Percentiles rank a stretch among this genome's conserved stretches.
Evolutionary conservation across 129 eudicot genomes (phyloP).

Genomic region (Flaveria ramosissima): DNA sequence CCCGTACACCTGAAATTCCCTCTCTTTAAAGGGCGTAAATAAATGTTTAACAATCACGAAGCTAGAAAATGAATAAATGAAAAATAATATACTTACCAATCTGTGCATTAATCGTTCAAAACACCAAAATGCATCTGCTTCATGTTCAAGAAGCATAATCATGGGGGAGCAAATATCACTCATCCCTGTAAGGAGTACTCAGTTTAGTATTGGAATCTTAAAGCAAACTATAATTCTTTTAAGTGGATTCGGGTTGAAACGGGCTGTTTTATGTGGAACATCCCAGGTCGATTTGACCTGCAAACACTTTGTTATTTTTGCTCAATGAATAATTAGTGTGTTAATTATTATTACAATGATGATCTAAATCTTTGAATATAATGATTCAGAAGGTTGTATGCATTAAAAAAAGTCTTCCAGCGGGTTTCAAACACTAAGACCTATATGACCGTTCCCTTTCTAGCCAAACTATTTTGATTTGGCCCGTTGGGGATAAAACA

Average conservation of each 20-base stretch:
- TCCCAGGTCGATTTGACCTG: neutral
- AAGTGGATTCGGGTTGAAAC: neutral
- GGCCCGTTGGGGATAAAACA: neutral
- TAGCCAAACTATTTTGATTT: neutral
- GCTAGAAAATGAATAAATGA: neutral
- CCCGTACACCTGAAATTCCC: constrained; percentile 84
- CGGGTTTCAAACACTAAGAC: neutral
- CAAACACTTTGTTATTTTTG: neutral
- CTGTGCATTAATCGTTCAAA: constrained; percentile 96
- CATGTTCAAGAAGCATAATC: constrained; percentile 87
- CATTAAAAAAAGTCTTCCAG: neutral
- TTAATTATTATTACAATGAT: neutral
- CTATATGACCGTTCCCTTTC: neutral
- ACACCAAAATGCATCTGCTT: constrained; percentile 99
- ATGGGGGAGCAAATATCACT: constrained; percentile 98
- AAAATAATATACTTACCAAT: constrained; percentile 52
- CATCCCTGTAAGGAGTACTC: constrained; percentile 69
- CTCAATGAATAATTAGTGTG: neutral
- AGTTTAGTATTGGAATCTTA: constrained; percentile 26
- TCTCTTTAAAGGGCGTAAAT: constrained; percentile 49
- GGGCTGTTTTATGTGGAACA: neutral
- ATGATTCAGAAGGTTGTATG: neutral
- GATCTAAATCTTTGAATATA: constrained; percentile 5
- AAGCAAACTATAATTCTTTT: constrained; percentile 1
- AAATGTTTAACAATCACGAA: neutral